These are phyloP conservation scores for Rhytidiadelphus loreus DNA, from an alignment of 225 moss, liverwort and hornwort species.

Conservation along the genomic window DNA sequence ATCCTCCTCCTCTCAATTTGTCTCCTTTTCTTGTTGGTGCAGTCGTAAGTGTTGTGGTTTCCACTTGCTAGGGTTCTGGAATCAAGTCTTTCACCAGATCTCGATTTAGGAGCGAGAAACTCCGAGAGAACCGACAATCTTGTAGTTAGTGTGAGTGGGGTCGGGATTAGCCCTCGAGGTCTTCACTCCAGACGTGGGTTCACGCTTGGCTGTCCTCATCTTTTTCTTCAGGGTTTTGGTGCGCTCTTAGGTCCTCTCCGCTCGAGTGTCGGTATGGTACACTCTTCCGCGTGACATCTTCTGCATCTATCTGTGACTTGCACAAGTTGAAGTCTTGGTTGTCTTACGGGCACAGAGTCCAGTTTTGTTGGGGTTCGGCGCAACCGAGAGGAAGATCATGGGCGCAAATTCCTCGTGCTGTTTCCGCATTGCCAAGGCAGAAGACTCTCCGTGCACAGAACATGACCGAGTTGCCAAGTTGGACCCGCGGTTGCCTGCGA, in stretches of 20 bases:
- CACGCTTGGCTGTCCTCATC: neutral
- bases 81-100: neutral
- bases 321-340: neutral
- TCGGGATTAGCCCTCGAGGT: neutral
- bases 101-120: rapidly evolving
- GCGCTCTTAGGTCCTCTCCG: neutral
- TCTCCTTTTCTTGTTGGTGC: too few species aligned
- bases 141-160: neutral
- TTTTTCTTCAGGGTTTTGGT: neutral
- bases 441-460: neutral
- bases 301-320: neutral
- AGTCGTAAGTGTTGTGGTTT: too few species aligned
- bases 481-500: too few species aligned
- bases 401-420: neutral
- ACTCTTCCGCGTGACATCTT: neutral
- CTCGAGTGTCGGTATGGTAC: neutral
- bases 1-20: too few species aligned
- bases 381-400: neutral
- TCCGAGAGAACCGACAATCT: neutral
- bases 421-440: neutral
- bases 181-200: neutral
- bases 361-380: neutral
- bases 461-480: rapidly evolving
- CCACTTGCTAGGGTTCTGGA: too few species aligned
- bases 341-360: neutral